Evolutionary conservation across 2,329 filamentous ascomycete species (phyloP).

Genomic region (Pseudogymnoascus destructans): DNA sequence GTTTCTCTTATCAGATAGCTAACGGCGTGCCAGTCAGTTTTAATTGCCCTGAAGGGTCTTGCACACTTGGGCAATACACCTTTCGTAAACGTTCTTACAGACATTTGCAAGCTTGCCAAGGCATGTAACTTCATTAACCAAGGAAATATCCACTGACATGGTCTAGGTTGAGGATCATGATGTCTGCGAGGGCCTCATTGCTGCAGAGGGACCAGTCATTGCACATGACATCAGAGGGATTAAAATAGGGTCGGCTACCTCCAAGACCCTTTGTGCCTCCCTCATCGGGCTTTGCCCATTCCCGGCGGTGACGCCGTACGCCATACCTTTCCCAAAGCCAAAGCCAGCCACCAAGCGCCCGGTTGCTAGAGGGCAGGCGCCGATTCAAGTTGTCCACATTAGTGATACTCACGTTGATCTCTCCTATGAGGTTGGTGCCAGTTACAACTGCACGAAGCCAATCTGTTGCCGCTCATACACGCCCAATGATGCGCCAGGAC

Average conservation of each 20-base stretch:
- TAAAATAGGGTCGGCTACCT: conserved; percentile 35
- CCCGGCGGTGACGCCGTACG: conserved; percentile 26
- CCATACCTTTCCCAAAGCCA: conserved; percentile 25
- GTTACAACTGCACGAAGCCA: conserved; percentile 30
- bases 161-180: conserved; percentile 28
- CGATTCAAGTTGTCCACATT: conserved; percentile 31
- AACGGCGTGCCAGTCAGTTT: conserved; percentile 18
- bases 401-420: conserved; percentile 33
- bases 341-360: conserved; percentile 27
- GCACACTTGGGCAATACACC: conserved; percentile 31
- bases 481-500: conserved; percentile 27
- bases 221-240: conserved; percentile 38
- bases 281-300: conserved; percentile 32
- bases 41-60: conserved; percentile 32
- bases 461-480: conserved; percentile 32
- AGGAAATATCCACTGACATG: background rate
- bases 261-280: conserved; percentile 39
- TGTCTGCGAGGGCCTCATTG: conserved; percentile 33
- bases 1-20: background rate
- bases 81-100: conserved; percentile 29
- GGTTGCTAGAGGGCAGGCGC: conserved; percentile 26
- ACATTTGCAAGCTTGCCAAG: conserved; percentile 24
- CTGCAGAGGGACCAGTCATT: conserved; percentile 39
- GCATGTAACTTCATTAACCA: conserved; percentile 15
- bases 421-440: conserved; percentile 29